Percentiles rank a stretch among this genome's conserved stretches.
Evolutionary conservation across 2,329 filamentous ascomycete species (phyloP).

Genomic region (Nigrospora osmanthi): DNA sequence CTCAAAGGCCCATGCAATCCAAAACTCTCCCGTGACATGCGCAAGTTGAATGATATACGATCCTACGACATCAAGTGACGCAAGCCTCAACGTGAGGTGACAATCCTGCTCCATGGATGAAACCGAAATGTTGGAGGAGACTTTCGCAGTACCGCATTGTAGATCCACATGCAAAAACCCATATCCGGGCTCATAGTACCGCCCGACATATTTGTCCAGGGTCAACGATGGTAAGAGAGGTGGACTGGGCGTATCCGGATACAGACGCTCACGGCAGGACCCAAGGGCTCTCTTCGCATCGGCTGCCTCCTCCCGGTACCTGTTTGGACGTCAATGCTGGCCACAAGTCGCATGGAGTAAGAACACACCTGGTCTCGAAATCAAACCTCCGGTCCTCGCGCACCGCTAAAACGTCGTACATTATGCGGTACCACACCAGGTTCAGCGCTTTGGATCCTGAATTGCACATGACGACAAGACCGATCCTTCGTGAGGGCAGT

Average conservation of each 20-base stretch:
- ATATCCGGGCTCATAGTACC: constrained; percentile 7
- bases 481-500: constrained; percentile 23
- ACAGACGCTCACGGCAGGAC: constrained; percentile 6
- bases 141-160: neutral
- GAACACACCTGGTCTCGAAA: constrained; percentile 6
- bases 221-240: constrained; percentile 4
- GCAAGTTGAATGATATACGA: neutral
- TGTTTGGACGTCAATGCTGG: neutral
- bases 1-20: constrained; percentile 1
- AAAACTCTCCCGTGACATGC: constrained; percentile 2
- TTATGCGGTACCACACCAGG: constrained; percentile 16
- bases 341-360: neutral
- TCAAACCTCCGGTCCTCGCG: constrained; percentile 5
- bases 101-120: neutral
- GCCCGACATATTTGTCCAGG: constrained; percentile 4
- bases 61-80: neutral
- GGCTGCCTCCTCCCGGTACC: neutral
- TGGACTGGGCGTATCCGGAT: constrained; percentile 6
- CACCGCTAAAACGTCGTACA: constrained; percentile 18
- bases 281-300: neutral
- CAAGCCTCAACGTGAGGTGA: neutral
- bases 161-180: constrained; percentile 2
- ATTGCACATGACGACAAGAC: constrained; percentile 21
- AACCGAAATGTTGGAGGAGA: neutral
- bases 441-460: constrained; percentile 7